These are phyloP conservation scores for Cladosporium oxysporum DNA, from an alignment of 2,329 filamentous ascomycete genomes.

Conservation along the genomic window DNA sequence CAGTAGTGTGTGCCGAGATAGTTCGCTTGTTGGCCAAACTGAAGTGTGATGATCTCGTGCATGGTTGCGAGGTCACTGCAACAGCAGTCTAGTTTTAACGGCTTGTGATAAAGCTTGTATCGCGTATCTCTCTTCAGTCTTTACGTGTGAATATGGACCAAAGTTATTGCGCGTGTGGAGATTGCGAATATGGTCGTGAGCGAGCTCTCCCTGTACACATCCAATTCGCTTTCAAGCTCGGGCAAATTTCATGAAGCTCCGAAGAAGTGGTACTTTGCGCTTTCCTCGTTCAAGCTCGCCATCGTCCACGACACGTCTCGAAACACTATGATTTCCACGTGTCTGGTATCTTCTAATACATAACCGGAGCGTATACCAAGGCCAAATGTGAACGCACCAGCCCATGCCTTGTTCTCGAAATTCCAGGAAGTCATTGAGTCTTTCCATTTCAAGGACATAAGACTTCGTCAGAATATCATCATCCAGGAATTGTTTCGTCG, in stretches of 20 bases:
- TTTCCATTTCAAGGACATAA: neutral
- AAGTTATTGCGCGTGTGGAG: neutral
- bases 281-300: neutral
- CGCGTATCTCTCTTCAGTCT: neutral
- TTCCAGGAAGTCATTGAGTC: neutral
- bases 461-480: neutral
- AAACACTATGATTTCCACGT: neutral
- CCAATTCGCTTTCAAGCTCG: neutral
- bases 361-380: neutral
- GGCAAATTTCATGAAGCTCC: neutral
- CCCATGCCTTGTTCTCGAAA: neutral
- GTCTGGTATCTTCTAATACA: neutral
- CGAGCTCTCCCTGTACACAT: neutral
- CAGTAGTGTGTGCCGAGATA: constrained; percentile 95
- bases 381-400: neutral
- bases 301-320: neutral
- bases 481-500: neutral
- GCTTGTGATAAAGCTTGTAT: neutral
- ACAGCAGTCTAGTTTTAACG: no score
- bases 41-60: constrained; percentile 93
- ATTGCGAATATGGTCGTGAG: neutral
- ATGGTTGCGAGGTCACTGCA: constrained; percentile 51
- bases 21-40: constrained; percentile 90
- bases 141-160: neutral
- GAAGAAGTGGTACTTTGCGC: neutral